phyloP scores from a whole-genome alignment of 148 eudicot species.

The Camellia lanceoleosa region DNA sequence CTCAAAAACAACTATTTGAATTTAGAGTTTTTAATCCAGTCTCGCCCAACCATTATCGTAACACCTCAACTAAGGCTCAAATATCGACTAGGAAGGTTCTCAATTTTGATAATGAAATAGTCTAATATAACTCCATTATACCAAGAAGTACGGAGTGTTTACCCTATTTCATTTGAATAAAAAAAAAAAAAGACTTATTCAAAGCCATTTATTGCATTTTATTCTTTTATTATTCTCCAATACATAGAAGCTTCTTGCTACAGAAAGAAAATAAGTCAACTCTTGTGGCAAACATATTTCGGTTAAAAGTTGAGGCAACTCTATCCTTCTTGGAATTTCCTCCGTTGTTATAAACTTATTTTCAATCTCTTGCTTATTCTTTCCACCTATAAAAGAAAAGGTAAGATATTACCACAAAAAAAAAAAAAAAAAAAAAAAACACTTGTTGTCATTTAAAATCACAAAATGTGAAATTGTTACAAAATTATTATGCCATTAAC shows the following conservation, averaged over 20 bases:
- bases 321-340: background rate
- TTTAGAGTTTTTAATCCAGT: too few relatives aligned
- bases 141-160: too few relatives aligned
- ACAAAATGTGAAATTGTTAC: too few relatives aligned
- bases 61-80: too few relatives aligned
- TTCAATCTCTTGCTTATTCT: background rate
- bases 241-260: constrained; percentile 2
- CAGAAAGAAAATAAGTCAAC: background rate
- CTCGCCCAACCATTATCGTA: too few relatives aligned
- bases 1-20: too few relatives aligned
- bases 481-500: too few relatives aligned
- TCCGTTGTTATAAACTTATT: background rate
- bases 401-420: background rate
- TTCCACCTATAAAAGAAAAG: constrained; percentile 9
- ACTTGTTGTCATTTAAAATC: too few relatives aligned
- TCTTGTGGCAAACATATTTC: background rate
- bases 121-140: too few relatives aligned
- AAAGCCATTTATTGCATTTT: background rate
- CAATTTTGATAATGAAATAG: too few relatives aligned
- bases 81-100: too few relatives aligned
- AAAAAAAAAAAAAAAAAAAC: background rate
- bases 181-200: background rate
- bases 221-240: constrained; percentile 2
- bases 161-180: too few relatives aligned
- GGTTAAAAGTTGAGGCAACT: background rate